phyloP scores from a whole-genome alignment of 2,329 filamentous ascomycete genomes.

The Fusarium anthophilum region DNA sequence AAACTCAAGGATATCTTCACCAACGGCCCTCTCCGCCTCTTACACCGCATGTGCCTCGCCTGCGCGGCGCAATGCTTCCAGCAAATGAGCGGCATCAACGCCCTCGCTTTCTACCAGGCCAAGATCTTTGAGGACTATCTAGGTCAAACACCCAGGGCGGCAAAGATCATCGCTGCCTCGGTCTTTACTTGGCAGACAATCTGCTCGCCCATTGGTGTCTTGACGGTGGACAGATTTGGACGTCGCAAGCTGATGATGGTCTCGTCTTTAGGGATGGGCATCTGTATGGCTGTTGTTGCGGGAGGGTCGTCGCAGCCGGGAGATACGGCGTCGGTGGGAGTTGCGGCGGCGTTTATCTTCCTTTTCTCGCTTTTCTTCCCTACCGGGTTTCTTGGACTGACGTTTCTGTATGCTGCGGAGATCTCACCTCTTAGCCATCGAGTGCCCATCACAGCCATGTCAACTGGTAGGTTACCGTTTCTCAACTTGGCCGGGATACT shows the following conservation, averaged over 20 bases:
- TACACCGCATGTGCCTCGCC: background rate
- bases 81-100: slow-evolving; percentile 4
- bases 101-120: background rate
- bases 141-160: background rate
- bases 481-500: rapidly evolving
- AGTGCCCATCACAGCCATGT: slow-evolving; percentile 6
- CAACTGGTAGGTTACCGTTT: background rate
- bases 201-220: background rate
- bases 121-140: slow-evolving; percentile 8
- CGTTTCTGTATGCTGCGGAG: slow-evolving; percentile 1
- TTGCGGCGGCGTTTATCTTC: background rate
- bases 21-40: background rate
- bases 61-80: slow-evolving; percentile 1
- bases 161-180: slow-evolving; percentile 3
- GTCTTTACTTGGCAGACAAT: background rate
- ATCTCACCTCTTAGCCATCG: background rate
- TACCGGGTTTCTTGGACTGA: slow-evolving; percentile 1
- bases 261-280: background rate
- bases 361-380: slow-evolving; percentile 6
- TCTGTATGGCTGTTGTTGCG: slow-evolving; percentile 5
- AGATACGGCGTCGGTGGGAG: background rate
- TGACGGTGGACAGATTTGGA: background rate
- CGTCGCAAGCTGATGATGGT: slow-evolving; percentile 7
- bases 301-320: background rate
- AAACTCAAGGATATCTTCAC: background rate